Evolutionary conservation across 1,284 basidiomycete species (phyloP), one percentile per base, ranked within the genome.

Genomic region (Leccinum cinnamomeum): DNA sequence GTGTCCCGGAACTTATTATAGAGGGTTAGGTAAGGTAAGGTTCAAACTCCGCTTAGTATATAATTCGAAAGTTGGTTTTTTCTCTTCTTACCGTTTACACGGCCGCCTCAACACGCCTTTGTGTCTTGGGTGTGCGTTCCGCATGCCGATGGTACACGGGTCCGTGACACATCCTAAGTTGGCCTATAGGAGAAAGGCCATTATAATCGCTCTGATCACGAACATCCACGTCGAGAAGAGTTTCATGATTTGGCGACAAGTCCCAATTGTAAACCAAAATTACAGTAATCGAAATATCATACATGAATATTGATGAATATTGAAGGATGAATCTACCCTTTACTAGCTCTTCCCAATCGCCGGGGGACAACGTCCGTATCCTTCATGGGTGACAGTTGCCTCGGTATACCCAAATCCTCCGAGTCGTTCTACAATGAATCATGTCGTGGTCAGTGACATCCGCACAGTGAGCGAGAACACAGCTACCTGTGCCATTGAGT

Each of bases 151-250:
- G 77, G 79, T 72, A 70, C 73, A 72, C 68, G 79, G 81, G 67
- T 62, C 51, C 70, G 78, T 78, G 80, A 77, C 67, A 65, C 68
- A 69, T 69, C 62, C 68, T 67, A 72, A 79, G 82, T 77, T 79
- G 83, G 85, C 80, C 74, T 67, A 83, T 84, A 90, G 63, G 56
- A 65, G 79, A 76, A 68, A 54, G 75, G 85, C 89, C 89, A 82
- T 79, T 75, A 84, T 90, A 90, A 91, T 90, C 89, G 84, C 89
- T 90, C 86, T 80, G 76, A 86, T 85, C 85, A 82, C 87, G 79
- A 69, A 72, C 69, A 70, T 72, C 75, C 73, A 90, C 87, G 87
- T 81, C 69, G 84, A 83, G 79, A 83, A 82, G 88, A 88, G 89
- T 90, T 91, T 91, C 89, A 90, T 90, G 86, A 79, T 79, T 82